A percentile compares a stretch with the other conserved stretches of the same genome.
Evolutionary conservation across 352 stramenopile genomes (phyloP).

Genomic region (Lagenidium sp.): DNA sequence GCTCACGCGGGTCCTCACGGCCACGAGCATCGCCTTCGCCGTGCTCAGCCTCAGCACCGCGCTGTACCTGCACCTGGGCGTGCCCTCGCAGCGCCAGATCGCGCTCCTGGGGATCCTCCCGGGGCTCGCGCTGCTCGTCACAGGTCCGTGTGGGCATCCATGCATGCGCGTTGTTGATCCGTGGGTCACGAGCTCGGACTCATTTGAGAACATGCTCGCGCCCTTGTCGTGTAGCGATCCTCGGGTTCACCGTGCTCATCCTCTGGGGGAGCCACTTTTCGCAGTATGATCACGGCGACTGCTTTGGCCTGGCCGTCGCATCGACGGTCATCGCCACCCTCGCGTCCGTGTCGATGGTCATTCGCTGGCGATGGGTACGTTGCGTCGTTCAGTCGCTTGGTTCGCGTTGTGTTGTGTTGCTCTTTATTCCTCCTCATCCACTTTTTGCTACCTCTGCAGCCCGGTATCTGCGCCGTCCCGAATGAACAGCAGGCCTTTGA

Average conservation of each 20-base stretch:
- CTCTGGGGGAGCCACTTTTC: constrained; percentile 52
- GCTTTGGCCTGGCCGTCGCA: constrained; percentile 53
- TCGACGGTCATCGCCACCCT: constrained; percentile 60
- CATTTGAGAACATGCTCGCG: too few species aligned
- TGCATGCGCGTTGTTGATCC: too few species aligned
- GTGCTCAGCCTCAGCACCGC: constrained; percentile 31
- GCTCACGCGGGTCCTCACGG: constrained; percentile 33
- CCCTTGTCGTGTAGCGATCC: too few species aligned
- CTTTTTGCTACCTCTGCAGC: constrained; percentile 29
- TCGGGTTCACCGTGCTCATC: constrained; percentile 29
- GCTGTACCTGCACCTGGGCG: constrained; percentile 59
- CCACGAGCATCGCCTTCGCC: constrained; percentile 31
- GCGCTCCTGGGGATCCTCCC: constrained; percentile 50
- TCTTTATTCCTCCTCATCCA: too few species aligned
- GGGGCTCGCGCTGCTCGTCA: constrained; percentile 32
- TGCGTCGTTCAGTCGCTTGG: too few species aligned
- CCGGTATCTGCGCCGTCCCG: constrained; percentile 61
- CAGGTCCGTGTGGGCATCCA: too few species aligned
- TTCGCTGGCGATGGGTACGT: constrained; percentile 58
- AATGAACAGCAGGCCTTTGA: constrained; percentile 55
- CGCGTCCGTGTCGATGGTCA: constrained; percentile 58
- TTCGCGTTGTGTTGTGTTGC: neutral
- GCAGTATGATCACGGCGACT: constrained; percentile 63
- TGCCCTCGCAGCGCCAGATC: constrained; percentile 47
- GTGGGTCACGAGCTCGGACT: too few species aligned